These are phyloP conservation scores for Trametes pubescens DNA, from an alignment of 1,284 basidiomycete genomes.

Conservation along the genomic window DNA sequence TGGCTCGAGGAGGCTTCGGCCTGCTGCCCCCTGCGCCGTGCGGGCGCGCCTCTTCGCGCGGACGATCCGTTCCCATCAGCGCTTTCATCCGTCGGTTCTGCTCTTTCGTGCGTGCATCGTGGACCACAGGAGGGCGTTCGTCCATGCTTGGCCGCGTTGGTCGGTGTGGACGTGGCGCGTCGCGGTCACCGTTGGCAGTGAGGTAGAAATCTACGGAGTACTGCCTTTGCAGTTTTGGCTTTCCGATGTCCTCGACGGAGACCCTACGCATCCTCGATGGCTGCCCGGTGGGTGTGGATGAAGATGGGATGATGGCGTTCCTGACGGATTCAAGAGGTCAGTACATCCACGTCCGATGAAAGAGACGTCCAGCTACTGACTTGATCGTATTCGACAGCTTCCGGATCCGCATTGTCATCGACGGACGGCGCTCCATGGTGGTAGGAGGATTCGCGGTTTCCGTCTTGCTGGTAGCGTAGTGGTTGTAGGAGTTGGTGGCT, in stretches of 20 bases:
- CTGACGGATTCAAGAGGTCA: slow-evolving; percentile 11
- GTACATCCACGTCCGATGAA: background rate
- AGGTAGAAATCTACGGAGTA: background rate
- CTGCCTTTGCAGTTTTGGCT: background rate
- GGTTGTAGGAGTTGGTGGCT: slow-evolving; percentile 7
- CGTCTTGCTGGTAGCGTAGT: slow-evolving; percentile 10
- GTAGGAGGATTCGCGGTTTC: background rate
- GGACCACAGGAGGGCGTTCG: background rate
- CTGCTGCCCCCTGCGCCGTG: slow-evolving; percentile 14
- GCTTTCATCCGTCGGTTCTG: slow-evolving; percentile 1
- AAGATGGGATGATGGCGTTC: background rate
- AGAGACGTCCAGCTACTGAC: slow-evolving; percentile 2
- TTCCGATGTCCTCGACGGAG: slow-evolving; percentile 11
- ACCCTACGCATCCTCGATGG: background rate
- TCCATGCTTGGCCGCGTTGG: slow-evolving; percentile 4
- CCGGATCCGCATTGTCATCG: background rate
- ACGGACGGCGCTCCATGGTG: background rate
- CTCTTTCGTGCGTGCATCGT: background rate
- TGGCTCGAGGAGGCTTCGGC: too few species aligned
- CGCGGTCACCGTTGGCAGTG: background rate
- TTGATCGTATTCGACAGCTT: slow-evolving; percentile 18
- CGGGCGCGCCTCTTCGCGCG: slow-evolving; percentile 13
- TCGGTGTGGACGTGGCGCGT: background rate
- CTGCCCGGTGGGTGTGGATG: background rate
- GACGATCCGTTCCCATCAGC: slow-evolving; percentile 11